These are phyloP conservation scores for Fusarium tricinctum DNA, from an alignment of 2,329 filamentous ascomycete species.

Conservation along the genomic window DNA sequence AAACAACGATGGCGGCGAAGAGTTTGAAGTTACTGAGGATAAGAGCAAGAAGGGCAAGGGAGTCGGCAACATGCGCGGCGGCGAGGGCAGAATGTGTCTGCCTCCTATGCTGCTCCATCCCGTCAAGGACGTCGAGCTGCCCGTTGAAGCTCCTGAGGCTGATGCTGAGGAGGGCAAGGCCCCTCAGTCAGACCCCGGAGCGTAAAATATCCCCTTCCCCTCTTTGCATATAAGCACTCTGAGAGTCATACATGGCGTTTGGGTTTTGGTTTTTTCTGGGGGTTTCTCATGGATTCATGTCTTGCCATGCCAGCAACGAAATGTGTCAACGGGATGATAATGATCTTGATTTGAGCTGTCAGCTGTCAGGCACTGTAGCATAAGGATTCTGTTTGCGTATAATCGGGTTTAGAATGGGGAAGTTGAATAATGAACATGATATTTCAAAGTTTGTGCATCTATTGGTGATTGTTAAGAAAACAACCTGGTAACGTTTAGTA, in stretches of 20 bases:
- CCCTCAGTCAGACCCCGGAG: slow-evolving; percentile 62
- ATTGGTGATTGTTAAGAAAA: background rate
- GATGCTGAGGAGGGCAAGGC: slow-evolving; percentile 55
- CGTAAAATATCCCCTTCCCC: slow-evolving; percentile 36
- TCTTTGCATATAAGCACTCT: slow-evolving; percentile 21
- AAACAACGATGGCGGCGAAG: slow-evolving; percentile 82
- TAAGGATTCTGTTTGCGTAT: slow-evolving; percentile 17
- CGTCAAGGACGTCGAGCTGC: slow-evolving; percentile 80
- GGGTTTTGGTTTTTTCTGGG: slow-evolving; percentile 29
- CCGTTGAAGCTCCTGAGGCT: slow-evolving; percentile 70
- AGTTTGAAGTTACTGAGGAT: slow-evolving; percentile 75
- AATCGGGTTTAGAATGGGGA: slow-evolving; percentile 28
- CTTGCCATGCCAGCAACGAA: slow-evolving; percentile 35
- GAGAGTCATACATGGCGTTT: slow-evolving; percentile 36
- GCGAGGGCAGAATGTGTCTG: slow-evolving; percentile 90
- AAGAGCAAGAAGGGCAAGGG: slow-evolving; percentile 63
- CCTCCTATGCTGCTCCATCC: slow-evolving; percentile 92
- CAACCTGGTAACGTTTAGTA: background rate
- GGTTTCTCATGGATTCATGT: slow-evolving; percentile 38
- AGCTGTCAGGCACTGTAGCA: slow-evolving; percentile 31
- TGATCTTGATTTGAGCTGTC: slow-evolving; percentile 30
- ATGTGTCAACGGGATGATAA: slow-evolving; percentile 44
- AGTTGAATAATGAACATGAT: slow-evolving; percentile 22
- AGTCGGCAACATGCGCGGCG: slow-evolving; percentile 70
- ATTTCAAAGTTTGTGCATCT: background rate